These are phyloP conservation scores for Vaccinium macrocarpon DNA, from an alignment of 148 eudicot species.

Conservation along the genomic window DNA sequence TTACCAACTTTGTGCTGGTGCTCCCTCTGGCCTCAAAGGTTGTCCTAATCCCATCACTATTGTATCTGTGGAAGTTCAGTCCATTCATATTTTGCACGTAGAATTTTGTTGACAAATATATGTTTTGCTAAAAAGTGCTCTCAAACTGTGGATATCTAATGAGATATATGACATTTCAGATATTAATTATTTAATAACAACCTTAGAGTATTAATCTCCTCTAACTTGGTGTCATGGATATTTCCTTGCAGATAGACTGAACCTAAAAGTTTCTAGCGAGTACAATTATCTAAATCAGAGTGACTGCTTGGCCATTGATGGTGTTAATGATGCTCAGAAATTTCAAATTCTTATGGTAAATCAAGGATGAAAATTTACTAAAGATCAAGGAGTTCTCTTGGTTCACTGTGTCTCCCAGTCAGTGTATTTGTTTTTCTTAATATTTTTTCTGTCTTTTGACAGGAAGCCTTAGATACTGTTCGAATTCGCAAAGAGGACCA, in stretches of 20 bases:
- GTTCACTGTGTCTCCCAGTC: constrained; percentile 4
- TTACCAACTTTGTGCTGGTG: constrained; percentile 95
- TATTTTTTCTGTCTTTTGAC: constrained; percentile 17
- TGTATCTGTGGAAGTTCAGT: neutral
- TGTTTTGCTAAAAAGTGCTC: neutral
- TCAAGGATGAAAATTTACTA: neutral
- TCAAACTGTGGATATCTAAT: neutral
- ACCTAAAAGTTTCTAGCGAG: constrained; percentile 56
- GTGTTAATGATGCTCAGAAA: constrained; percentile 68
- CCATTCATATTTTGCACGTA: neutral
- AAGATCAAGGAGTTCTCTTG: neutral
- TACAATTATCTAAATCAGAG: constrained; percentile 83
- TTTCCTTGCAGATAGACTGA: constrained; percentile 58
- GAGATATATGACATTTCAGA: neutral
- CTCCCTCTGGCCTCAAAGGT: constrained; percentile 86
- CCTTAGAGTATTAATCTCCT: neutral
- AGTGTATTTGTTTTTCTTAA: neutral
- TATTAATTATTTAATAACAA: neutral
- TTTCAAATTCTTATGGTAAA: constrained; percentile 71
- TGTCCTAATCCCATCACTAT: constrained; percentile 28
- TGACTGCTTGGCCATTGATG: constrained; percentile 59
- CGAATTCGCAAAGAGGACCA: constrained; percentile 65
- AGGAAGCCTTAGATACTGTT: constrained; percentile 74
- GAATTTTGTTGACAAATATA: neutral
- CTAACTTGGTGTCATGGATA: constrained; percentile 9